Evolutionary conservation across 352 stramenopile species (phyloP).

Genomic region (Peronospora farinosa): DNA sequence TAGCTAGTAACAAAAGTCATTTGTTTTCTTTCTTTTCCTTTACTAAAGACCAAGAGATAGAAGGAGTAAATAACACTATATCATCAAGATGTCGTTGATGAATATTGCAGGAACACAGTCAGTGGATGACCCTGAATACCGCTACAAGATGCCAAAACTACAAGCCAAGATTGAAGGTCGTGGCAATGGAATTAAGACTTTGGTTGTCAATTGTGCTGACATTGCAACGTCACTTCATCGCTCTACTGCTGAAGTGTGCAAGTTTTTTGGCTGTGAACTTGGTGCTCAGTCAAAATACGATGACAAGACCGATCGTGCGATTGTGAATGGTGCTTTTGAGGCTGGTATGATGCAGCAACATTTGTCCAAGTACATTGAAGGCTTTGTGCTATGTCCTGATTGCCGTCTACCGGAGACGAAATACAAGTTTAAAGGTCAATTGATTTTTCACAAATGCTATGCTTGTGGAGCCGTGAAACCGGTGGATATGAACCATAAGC

Average conservation of each 20-base stretch:
- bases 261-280: slow-evolving; percentile 98
- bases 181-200: slow-evolving; percentile 99
- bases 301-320: slow-evolving; percentile 91
- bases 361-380: slow-evolving; percentile 97
- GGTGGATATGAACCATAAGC: slow-evolving; percentile 98
- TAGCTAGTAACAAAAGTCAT: slow-evolving; percentile 23
- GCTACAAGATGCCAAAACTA: slow-evolving; percentile 98
- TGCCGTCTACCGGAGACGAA: slow-evolving; percentile 97
- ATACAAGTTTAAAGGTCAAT: slow-evolving; percentile 97
- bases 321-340: slow-evolving; percentile 96
- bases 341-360: slow-evolving; percentile 91
- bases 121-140: slow-evolving; percentile 93
- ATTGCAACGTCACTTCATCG: slow-evolving; percentile 92
- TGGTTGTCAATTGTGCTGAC: slow-evolving; percentile 96
- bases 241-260: slow-evolving; percentile 94
- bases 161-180: slow-evolving; percentile 97
- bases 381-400: slow-evolving; percentile 96
- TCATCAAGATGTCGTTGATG: slow-evolving; percentile 72
- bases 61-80: slow-evolving; percentile 1
- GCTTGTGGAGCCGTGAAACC: slow-evolving; percentile 95
- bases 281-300: slow-evolving; percentile 97
- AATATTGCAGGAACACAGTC: slow-evolving; percentile 87
- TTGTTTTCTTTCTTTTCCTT: background rate
- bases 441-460: slow-evolving; percentile 97
- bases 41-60: background rate